phyloP scores from a whole-genome alignment of 176 grass and related monocot genomes.

The Phoenix dactylifera region DNA sequence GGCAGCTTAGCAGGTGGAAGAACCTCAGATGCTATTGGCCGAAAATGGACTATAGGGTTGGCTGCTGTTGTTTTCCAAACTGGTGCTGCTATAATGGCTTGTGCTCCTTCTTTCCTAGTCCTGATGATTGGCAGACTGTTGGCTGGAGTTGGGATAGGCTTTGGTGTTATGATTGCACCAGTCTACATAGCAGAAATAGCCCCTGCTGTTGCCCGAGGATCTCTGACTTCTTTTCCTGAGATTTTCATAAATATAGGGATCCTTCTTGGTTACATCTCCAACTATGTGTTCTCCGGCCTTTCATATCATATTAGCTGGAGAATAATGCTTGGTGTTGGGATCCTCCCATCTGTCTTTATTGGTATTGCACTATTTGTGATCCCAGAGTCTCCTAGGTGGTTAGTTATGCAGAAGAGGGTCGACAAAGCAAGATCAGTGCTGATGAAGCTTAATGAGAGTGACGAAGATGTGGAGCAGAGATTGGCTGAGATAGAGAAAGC shows the following conservation, averaged over 20 bases:
- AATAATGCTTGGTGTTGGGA: constrained; percentile 54
- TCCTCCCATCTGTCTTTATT: constrained; percentile 52
- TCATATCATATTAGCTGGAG: constrained; percentile 50
- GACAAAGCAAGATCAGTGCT: constrained; percentile 47
- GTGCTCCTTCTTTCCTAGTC: constrained; percentile 43
- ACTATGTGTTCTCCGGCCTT: constrained; percentile 38
- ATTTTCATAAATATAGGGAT: constrained; percentile 72
- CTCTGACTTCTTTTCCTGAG: constrained; percentile 55
- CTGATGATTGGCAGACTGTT: constrained; percentile 62
- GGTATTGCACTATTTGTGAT: constrained; percentile 49
- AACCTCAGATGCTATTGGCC: constrained; percentile 47
- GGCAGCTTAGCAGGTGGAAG: constrained; percentile 49
- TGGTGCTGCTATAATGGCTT: constrained; percentile 45
- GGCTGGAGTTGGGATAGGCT: constrained; percentile 56
- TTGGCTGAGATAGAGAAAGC: constrained; percentile 55
- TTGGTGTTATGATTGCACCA: constrained; percentile 66
- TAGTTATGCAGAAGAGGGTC: constrained; percentile 32
- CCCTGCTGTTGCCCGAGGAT: constrained; percentile 41
- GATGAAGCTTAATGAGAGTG: constrained; percentile 27
- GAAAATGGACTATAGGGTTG: constrained; percentile 67
- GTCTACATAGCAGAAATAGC: constrained; percentile 76
- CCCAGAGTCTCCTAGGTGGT: constrained; percentile 75
- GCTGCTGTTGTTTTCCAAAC: constrained; percentile 55
- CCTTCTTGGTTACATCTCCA: constrained; percentile 66
- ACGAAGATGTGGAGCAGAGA: constrained; percentile 32